Evolutionary conservation across 495 filamentous ascomycete genomes (phyloP), one percentile per base, ranked within the genome.

Genomic region (Hypoxylon fuscum): DNA sequence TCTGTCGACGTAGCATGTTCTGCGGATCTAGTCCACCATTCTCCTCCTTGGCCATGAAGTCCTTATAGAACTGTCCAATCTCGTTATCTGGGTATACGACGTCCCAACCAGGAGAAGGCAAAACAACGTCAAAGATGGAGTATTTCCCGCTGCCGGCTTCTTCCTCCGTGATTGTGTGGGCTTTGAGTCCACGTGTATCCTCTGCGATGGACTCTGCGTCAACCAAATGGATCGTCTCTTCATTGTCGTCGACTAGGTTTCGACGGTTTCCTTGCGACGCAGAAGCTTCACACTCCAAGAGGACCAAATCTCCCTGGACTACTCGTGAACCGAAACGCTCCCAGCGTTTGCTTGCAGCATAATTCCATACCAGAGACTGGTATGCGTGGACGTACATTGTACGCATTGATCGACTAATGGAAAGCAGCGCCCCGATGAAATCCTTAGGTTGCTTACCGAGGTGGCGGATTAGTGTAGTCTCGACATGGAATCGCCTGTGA

Each of bases 361-460:
- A 78, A 76, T 98, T 98, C 93, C 93, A 98, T 7, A 98, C 88
- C 8, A 92, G 81, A 4, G 89, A 93, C 71, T 98, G 95, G 75
- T 96, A 97, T 22, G 96, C 95, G 65, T 98, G 95, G 10, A 96
- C 87, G 64, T 98, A 98, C 90, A 98, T 97, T 31, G 91, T 81
- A 12, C 90, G 86, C 74, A 97, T 80, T 32, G 89, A 88, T 1
- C 93, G 83, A 6, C 85, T 87, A 54, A 98, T 91, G 23, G 79
- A 79, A 69, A 87, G 82, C 48, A 98, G 70, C 0, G 94, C 92
- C 10, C 92, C 92, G 43, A 90, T 79, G 66, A 83, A 93, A 74
- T 98, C 93, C 21, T 68, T 76, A 3, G 70, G 55, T 21, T 61
- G 72, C 41, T 66, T 75, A 34, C 79, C 69, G 3, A 98, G 84